Evolutionary conservation across 2,329 filamentous ascomycete genomes (phyloP), one percentile per base, ranked within the genome.

Genomic region (Ambrosiella beaveri): DNA sequence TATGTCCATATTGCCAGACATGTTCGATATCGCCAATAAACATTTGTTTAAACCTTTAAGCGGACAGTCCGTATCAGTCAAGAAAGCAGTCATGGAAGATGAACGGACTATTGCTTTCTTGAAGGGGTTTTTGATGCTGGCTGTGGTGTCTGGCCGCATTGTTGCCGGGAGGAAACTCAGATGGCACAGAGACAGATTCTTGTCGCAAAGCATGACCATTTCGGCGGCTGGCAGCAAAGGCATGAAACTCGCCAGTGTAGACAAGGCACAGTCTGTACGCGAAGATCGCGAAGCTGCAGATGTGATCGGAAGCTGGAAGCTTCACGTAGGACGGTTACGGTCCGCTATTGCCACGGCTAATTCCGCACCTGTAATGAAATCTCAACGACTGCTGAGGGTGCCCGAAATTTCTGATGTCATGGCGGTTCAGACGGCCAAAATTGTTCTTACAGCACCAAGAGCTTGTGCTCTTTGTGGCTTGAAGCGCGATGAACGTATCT

Each of bases 231-330:
- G 82, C 2, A 79, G 82, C 57, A 88, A 86, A 64, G 83, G 91
- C 2, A 96, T 97, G 91, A 97, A 96, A 70, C 78, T 97, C 17
- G 80, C 85, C 0, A 85, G 88, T 11, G 74, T 97, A 45, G 90
- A 95, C 70, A 91, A 86, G 70, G 79, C 82, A 2, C 89, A 96
- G 68, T 75, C 79, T n/a, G 75, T 80, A 27, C 85, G 88, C 59
- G 91, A 96, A 71, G 86, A 95, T 63, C 80, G 89, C 63, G 89
- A 95, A 70, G 85, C 82, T 0, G 79, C 84, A 7, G 90, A 95
- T 66, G 81, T 89, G 2, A 75, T 88, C 1, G 75, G 78, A 12
- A 75, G 78, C 12, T 96, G 89, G 89, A 83, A 81, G 65, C 79
- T 82, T 57, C 79, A 88, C 61, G 76, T 90, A 17, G 88, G 88